Conservation (phyloP, 768 basidiomycete species). For the Boletus sp. region DNA sequence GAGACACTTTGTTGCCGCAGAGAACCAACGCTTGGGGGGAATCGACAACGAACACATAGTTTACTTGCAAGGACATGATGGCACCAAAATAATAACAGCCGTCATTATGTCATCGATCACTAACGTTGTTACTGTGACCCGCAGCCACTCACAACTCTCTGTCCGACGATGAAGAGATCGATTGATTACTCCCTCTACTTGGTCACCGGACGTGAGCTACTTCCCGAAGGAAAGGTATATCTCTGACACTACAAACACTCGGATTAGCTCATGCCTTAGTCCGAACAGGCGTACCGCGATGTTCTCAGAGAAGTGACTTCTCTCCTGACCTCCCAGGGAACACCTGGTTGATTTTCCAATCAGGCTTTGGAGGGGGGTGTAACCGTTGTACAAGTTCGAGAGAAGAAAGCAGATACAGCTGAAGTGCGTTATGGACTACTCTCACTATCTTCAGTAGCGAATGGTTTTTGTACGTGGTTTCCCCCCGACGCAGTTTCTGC, state of each 20-base stretch:
- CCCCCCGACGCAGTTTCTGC: slow-evolving; percentile 56
- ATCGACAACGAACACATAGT: background rate
- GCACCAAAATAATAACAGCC: too few species aligned
- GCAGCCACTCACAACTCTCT: background rate
- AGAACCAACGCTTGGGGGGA: slow-evolving; percentile 19
- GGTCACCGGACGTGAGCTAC: slow-evolving; percentile 76
- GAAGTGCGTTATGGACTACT: slow-evolving; percentile 51
- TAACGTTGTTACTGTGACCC: too few species aligned
- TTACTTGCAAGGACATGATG: too few species aligned
- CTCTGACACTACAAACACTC: background rate
- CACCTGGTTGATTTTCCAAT: background rate
- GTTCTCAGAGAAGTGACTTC: slow-evolving; percentile 66
- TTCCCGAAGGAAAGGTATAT: slow-evolving; percentile 72
- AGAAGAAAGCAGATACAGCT: slow-evolving; percentile 77
- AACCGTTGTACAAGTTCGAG: slow-evolving; percentile 84
- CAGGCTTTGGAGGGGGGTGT: slow-evolving; percentile 85
- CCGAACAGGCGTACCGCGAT: slow-evolving; percentile 58
- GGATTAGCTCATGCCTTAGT: background rate
- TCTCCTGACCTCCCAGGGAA: background rate
- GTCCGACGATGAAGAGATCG: slow-evolving; percentile 2
- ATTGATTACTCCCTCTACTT: slow-evolving; percentile 78
- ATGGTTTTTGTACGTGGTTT: background rate
- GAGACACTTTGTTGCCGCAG: slow-evolving; percentile 5
- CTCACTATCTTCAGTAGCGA: background rate
- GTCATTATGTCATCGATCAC: background rate